These are phyloP conservation scores for Simplicillium aogashimaense DNA, from an alignment of 2,329 filamentous ascomycete species.

Conservation along the genomic window DNA sequence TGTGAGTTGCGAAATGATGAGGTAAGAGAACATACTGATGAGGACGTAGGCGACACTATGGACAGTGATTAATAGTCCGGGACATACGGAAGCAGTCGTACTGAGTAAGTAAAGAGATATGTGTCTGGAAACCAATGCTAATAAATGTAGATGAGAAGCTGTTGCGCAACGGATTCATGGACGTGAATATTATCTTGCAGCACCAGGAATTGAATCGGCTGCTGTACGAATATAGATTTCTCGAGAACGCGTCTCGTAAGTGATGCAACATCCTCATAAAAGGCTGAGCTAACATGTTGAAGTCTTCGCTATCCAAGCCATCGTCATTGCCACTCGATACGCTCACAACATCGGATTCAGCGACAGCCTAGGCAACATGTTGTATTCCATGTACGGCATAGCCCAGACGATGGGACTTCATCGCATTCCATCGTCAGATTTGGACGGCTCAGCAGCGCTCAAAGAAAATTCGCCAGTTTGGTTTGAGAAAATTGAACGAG, in stretches of 20 bases:
- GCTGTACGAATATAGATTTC: conserved; percentile 19
- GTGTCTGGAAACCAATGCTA: background rate
- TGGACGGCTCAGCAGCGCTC: background rate
- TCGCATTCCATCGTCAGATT: conserved; percentile 8
- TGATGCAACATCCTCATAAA: background rate
- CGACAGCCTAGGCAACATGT: conserved; percentile 21
- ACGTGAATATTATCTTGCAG: conserved; percentile 8
- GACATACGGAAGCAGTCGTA: conserved; percentile 1
- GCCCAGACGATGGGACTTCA: conserved; percentile 19
- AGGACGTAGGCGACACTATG: conserved; percentile 7
- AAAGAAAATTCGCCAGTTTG: conserved; percentile 1
- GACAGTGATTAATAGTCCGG: conserved; percentile 12
- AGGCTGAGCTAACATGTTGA: background rate
- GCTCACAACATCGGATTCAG: conserved; percentile 26
- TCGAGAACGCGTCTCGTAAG: conserved; percentile 13
- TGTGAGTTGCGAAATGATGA: background rate
- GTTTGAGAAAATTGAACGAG: conserved; percentile 14
- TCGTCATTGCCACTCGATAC: conserved; percentile 23
- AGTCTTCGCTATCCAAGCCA: conserved; percentile 23
- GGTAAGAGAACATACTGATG: background rate
- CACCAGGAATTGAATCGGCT: conserved; percentile 21
- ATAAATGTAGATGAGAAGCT: background rate
- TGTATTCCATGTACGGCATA: conserved; percentile 23
- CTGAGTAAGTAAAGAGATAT: conserved; percentile 1
- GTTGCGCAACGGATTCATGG: background rate